Conservation (phyloP, 176 grass and related monocot species). For the Oryza glumipatula region DNA sequence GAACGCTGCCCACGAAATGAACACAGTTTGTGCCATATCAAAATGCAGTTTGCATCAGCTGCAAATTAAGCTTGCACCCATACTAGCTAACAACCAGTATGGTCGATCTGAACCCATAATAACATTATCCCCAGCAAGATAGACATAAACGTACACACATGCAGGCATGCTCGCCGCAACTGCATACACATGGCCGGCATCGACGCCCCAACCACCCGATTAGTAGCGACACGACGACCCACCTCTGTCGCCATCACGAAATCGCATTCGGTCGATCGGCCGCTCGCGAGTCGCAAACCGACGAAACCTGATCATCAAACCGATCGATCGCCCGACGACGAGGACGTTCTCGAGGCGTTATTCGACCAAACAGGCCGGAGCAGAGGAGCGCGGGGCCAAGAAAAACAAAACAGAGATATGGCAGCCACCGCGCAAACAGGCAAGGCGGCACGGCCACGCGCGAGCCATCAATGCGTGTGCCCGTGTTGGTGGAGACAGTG, state of each 20-base stretch:
- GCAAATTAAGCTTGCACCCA: not conserved
- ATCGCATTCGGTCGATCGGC: not conserved
- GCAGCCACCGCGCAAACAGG: not conserved
- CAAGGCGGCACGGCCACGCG: not conserved
- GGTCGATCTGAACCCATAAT: constrained; percentile 4
- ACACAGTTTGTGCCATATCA: not conserved
- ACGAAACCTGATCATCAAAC: too few relatives aligned
- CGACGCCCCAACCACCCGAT: constrained; percentile 38
- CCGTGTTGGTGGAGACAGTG: constrained; percentile 21
- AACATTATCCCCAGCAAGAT: not conserved
- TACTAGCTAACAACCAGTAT: constrained; percentile 24
- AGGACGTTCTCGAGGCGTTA: not conserved
- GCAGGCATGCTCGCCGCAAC: not conserved
- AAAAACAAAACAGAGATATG: not conserved
- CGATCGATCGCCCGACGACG: not conserved
- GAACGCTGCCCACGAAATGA: not conserved
- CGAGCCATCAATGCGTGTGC: not conserved
- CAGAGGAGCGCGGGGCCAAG: not conserved
- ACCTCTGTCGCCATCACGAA: not conserved
- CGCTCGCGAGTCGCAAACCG: too few relatives aligned
- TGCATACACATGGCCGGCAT: constrained; percentile 24
- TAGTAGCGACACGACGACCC: not conserved
- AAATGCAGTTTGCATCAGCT: constrained; percentile 1
- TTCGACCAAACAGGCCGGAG: not conserved
- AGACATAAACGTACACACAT: not conserved